Evolutionary conservation across 225 moss, liverwort and hornwort genomes (phyloP).

Genomic region (Bryum argenteum): DNA sequence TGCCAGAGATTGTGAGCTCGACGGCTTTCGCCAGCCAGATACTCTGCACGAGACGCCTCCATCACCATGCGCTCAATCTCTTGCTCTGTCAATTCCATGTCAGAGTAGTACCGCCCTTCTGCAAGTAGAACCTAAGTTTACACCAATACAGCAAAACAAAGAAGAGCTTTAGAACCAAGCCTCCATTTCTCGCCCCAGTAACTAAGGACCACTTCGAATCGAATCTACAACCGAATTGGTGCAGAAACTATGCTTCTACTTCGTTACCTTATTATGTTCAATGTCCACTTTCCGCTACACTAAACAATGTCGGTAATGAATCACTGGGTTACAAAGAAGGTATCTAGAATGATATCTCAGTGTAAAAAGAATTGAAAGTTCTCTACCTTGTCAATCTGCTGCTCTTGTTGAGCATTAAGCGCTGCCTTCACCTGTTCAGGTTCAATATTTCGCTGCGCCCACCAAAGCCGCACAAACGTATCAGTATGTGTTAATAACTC

Average conservation of each 20-base stretch:
- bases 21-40: constrained; percentile 78
- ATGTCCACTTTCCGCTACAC: background rate
- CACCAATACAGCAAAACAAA: constrained; percentile 25
- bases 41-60: constrained; percentile 95
- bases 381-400: constrained; percentile 91
- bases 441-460: constrained; percentile 87
- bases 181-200: background rate
- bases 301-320: too few species aligned
- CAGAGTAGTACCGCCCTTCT: constrained; percentile 93
- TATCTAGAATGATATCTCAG: background rate
- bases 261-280: background rate
- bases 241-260: background rate
- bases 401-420: constrained; percentile 94
- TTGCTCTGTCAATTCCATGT: constrained; percentile 96
- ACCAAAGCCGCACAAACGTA: constrained; percentile 18
- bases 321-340: too few species aligned
- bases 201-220: background rate
- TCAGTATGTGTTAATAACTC: constrained; percentile 7
- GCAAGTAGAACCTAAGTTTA: constrained; percentile 79
- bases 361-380: background rate
- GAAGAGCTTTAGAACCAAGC: constrained; percentile 8
- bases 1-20: constrained; percentile 71
- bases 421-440: constrained; percentile 98
- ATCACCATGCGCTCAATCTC: constrained; percentile 99
- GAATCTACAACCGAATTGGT: constrained; percentile 1